Conservation (phyloP, 1,284 basidiomycete species). For the Pyrrhoderma noxium region DNA sequence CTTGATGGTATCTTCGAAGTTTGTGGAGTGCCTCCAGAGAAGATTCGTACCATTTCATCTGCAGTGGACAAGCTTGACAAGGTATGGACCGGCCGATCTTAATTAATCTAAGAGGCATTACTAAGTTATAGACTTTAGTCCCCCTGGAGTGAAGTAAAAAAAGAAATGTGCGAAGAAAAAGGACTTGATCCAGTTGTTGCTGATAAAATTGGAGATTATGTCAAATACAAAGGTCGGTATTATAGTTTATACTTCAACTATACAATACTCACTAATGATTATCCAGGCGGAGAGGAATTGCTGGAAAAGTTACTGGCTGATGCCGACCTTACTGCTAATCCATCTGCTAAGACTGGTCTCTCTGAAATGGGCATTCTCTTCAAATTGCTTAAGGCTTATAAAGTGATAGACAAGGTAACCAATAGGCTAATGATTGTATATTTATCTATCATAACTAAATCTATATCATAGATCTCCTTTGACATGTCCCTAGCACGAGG, state of each 20-base stretch:
- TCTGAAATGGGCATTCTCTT: slow-evolving; percentile 90
- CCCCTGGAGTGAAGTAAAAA: slow-evolving; percentile 88
- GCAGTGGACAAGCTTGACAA: slow-evolving; percentile 99
- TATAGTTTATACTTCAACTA: not conserved
- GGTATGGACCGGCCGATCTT: slow-evolving; percentile 33
- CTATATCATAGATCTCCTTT: slow-evolving; percentile 70
- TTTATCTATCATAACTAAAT: slow-evolving; percentile 13
- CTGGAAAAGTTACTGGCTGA: slow-evolving; percentile 73
- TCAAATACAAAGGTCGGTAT: slow-evolving; percentile 78
- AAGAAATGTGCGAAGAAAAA: slow-evolving; percentile 96
- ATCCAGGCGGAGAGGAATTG: slow-evolving; percentile 68
- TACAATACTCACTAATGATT: not conserved
- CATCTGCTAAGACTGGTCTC: slow-evolving; percentile 76
- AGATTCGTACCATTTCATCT: slow-evolving; percentile 91
- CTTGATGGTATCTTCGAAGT: slow-evolving; percentile 97
- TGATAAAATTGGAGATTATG: slow-evolving; percentile 95
- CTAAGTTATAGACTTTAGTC: slow-evolving; percentile 36
- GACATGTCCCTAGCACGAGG: slow-evolving; percentile 95
- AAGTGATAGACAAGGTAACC: slow-evolving; percentile 67
- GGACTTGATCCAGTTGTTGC: slow-evolving; percentile 79
- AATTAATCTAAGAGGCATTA: not conserved
- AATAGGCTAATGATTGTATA: not conserved
- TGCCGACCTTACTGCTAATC: slow-evolving; percentile 59
- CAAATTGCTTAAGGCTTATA: slow-evolving; percentile 77
- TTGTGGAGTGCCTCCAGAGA: slow-evolving; percentile 89